Base-by-base conservation (phyloP, 192 early-diverging fungal genomes). In the Mortierella alpina region DNA sequence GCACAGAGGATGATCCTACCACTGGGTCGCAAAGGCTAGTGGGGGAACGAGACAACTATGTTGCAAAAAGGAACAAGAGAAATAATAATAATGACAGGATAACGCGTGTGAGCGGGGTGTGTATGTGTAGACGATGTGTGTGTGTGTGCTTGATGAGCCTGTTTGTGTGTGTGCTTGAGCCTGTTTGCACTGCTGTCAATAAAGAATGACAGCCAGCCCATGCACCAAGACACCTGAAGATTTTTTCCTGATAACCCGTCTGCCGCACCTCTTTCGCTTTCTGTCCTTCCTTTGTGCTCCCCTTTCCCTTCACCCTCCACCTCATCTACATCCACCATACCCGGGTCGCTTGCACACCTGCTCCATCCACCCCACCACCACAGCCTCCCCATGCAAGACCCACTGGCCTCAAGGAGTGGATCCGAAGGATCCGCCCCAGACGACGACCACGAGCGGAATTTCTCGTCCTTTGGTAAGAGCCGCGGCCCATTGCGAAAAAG, bases 381-480 rank as follows among this genome's bases (percentile, higher is more conserved):
- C 23, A 17, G 59, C 9, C 47, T 15, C n/a, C 20, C 52, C 49
- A 79, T 79, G 75, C 63, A 57, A 55, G 75, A 79, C 56, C 75
- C 75, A 61, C 42, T 79, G 41, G 17, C 54, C 14, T 67, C 69
- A 41, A 48, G 49, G 75, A 79, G 64, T 55, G 69, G 70, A 14
- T 67, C 75, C 13, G 75, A 79, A 23, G 64, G 68, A 55, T 67
- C 75, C n/a, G 57, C 51, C 42, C 68, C 54, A 31, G 75, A 79
- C 0, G 75, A 79, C 50, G 75, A 79, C 39, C 75, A 65, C 20
- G 69, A 75, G 22, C 63, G 63, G 41, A 66, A 55, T 59, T 72
- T 79, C 20, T 55, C 75, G 12, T 66, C 75, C 7, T 71, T 79
- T 61, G 63, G 75, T 79, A 72, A 55, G 57, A 8, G 20, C 46